phyloP scores from a whole-genome alignment of 106 monocot genomes.

The Apostasia shenzhenica region DNA sequence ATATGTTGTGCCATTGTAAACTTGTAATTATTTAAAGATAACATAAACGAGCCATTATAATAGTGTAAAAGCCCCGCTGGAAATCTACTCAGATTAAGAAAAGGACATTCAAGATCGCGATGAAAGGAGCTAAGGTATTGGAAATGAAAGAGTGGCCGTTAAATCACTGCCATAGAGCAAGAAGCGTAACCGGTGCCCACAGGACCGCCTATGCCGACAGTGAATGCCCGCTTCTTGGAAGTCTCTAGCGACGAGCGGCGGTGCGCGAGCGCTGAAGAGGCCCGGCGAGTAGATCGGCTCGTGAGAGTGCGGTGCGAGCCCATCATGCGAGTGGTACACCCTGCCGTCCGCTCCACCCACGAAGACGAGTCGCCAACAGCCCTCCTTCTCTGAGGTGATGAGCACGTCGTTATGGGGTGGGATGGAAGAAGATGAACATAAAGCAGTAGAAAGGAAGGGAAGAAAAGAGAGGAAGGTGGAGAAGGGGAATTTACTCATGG shows the following conservation, averaged over 20 bases:
- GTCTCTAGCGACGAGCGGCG: slow-evolving; percentile 42
- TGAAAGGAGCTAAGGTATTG: too few species aligned
- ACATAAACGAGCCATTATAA: too few species aligned
- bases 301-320: slow-evolving; percentile 91
- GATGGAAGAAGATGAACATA: not conserved
- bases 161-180: not conserved
- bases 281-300: slow-evolving; percentile 96
- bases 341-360: slow-evolving; percentile 71
- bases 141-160: not conserved
- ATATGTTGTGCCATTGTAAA: too few species aligned
- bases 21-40: too few species aligned
- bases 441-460: not conserved
- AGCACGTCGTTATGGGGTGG: too few species aligned
- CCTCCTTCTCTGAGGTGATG: not conserved
- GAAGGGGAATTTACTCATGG: slow-evolving; percentile 3
- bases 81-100: too few species aligned
- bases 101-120: too few species aligned
- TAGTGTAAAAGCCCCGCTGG: too few species aligned
- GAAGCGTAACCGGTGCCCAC: slow-evolving; percentile 76
- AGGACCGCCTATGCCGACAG: slow-evolving; percentile 93
- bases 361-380: slow-evolving; percentile 10
- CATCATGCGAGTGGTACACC: slow-evolving; percentile 92
- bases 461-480: too few species aligned
- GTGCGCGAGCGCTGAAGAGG: slow-evolving; percentile 52
- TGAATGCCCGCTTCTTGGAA: slow-evolving; percentile 87